Evolutionary conservation across 768 basidiomycete species (phyloP), one percentile per base, ranked within the genome.

Genomic region (Boletus rubroflammeus): DNA sequence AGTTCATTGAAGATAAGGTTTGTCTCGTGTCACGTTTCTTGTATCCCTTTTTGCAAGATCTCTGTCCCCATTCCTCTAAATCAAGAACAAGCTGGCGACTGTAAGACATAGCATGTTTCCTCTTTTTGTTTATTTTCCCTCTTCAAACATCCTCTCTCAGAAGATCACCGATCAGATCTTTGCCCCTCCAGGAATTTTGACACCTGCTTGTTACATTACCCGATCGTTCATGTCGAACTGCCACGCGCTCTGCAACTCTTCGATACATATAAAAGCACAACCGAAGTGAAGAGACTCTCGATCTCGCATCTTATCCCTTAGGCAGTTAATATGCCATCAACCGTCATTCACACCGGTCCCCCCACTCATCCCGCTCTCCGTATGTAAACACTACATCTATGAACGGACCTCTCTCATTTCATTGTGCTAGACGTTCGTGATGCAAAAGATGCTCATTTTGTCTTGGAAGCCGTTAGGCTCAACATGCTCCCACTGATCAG

Each of bases 401-500:
- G 28, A 5, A 31, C 3, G 13, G 0, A 26, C 38, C 26, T 31
- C 13, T 54, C 52, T 58, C 42, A 55, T 36, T 36, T 31, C 49
- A 9, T 46, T 32, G 9, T 17, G 3, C 39, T 54, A 91, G 89
- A 90, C 63, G 79, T 90, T 34, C 83, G 88, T 15, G 86, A 90
- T 68, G 86, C 86, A n/a, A 79, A 81, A 56, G 88, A 91, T 65
- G 88, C 88, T 3, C 87, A 90, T 61, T 73, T 85, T 43, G 72
- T 91, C 41, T 76, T 91, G 44, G 88, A 91, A 67, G 88, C 89
- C 8, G 88, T 90, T 47, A 79, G 88, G 28, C 78, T 81, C 45
- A 82, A 82, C 57, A 73, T 86, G 38, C 73, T 90, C 31, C 88
- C 89, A 6, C 73, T 91, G 49, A 82, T 90, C 56, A 85, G 79